Evolutionary conservation across 768 basidiomycete genomes (phyloP), one percentile per base, ranked within the genome.

Genomic region (Leucocoprinus sp.): DNA sequence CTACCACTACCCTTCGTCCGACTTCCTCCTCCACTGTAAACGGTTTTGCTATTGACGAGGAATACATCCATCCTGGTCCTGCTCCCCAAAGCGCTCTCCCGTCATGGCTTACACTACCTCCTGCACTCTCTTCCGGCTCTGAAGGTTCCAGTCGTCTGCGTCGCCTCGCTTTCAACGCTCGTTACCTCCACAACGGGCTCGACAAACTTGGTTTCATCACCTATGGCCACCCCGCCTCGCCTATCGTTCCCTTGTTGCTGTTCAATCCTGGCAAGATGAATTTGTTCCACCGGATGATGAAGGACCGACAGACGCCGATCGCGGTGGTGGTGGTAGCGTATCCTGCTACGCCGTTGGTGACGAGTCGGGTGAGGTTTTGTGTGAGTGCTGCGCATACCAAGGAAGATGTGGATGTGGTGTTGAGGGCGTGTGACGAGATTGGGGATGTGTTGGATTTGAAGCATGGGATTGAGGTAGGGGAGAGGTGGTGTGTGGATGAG

Each of bases 211-310:
- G 96, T 0, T 99, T 99, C 72, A 95, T 99, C 69, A 89, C 88
- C 5, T 96, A 93, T 56, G 95, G 95, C 0, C 82, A 89, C 63
- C 76, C 82, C 27, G 81, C 90, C 54, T 92, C 90, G 21, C 95
- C 96, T 2, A 89, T 99, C 55, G 84, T 98, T 3, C 95, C 96
- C 0, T 69, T 98, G 36, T 70, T 99, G 41, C 66, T 98, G 24
- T 98, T 91, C 75, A 80, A 90, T 61, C 89, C 89, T 0, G 93
- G 87, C 42, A 97, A 96, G 70, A 91, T 97, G 90, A 76, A 77
- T 49, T 74, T 84, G 58, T 95, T 97, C 71, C 84, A 85, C 52
- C 75, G 87, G 21, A 72, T 95, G 74, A 96, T 97, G 92, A 72
- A 72, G 59, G 74, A 81, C 49, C 72, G 87, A 36, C 67, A 75